Percentiles rank a stretch among this genome's conserved stretches.
Conservation (phyloP, 2,329 filamentous ascomycete species). For the Aspergillus nomiae region DNA sequence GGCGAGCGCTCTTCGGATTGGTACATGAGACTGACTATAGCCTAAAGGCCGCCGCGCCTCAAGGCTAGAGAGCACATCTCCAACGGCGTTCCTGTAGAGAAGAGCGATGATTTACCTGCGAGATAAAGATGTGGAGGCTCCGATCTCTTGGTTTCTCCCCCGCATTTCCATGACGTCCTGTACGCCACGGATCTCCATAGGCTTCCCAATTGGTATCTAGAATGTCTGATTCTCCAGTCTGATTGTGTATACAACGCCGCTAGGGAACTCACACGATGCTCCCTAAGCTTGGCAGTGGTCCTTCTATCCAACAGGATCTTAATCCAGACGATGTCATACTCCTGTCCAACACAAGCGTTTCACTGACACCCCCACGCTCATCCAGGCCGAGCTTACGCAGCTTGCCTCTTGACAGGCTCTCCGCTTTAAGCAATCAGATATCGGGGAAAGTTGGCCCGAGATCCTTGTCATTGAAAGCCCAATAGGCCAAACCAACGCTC, state of each 20-base stretch:
- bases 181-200: not conserved
- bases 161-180: not conserved
- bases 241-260: too few species aligned
- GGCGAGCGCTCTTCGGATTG: slow-evolving; percentile 2
- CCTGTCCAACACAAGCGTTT: not conserved
- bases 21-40: slow-evolving; percentile 7
- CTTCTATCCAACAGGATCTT: not conserved
- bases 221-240: not conserved
- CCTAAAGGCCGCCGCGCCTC: not conserved
- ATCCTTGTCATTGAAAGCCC: not conserved
- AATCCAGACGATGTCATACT: not conserved
- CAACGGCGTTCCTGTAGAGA: not conserved
- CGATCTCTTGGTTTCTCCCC: not conserved
- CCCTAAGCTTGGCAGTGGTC: not conserved
- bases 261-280: not conserved
- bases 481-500: not conserved
- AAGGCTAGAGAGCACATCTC: not conserved
- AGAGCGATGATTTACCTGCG: not conserved
- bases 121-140: not conserved
- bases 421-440: not conserved
- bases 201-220: not conserved
- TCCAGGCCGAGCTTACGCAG: not conserved
- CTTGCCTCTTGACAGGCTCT: not conserved
- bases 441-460: not conserved
- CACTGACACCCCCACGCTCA: not conserved